Evolutionary conservation across 2,329 filamentous ascomycete genomes (phyloP).

Genomic region (Rutstroemia sp.): DNA sequence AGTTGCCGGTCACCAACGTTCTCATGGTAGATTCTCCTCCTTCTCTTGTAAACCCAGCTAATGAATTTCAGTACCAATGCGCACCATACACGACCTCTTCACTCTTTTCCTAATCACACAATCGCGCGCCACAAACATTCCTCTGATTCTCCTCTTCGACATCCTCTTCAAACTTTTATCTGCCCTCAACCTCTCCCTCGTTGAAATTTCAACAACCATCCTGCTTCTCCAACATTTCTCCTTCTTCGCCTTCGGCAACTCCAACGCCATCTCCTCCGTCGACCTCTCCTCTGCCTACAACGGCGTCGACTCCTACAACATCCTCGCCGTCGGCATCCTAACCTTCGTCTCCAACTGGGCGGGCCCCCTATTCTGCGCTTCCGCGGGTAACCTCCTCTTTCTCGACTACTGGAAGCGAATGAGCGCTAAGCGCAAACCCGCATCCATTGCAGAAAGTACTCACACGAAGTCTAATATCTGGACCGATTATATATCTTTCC

Average conservation of each 20-base stretch:
- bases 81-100: conserved; percentile 60
- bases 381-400: conserved; percentile 54
- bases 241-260: conserved; percentile 87
- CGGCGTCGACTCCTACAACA: conserved; percentile 73
- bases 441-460: no score
- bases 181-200: conserved; percentile 39
- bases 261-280: conserved; percentile 92
- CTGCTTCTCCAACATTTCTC: conserved; percentile 72
- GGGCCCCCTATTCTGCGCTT: conserved; percentile 80
- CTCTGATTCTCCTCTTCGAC: conserved; percentile 71
- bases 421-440: neutral
- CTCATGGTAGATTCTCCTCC: conserved; percentile 17
- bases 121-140: conserved; percentile 76
- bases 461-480: conserved; percentile 8
- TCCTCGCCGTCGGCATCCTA: conserved; percentile 71
- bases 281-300: conserved; percentile 95
- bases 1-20: conserved; percentile 7
- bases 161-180: conserved; percentile 49
- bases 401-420: conserved; percentile 28
- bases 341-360: conserved; percentile 91
- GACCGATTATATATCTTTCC: conserved; percentile 48
- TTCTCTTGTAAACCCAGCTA: neutral
- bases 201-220: conserved; percentile 60
- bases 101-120: conserved; percentile 81
- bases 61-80: conserved; percentile 19